Conservation (phyloP, 179 eudicot genomes). For the Carnegiea gigantea region DNA sequence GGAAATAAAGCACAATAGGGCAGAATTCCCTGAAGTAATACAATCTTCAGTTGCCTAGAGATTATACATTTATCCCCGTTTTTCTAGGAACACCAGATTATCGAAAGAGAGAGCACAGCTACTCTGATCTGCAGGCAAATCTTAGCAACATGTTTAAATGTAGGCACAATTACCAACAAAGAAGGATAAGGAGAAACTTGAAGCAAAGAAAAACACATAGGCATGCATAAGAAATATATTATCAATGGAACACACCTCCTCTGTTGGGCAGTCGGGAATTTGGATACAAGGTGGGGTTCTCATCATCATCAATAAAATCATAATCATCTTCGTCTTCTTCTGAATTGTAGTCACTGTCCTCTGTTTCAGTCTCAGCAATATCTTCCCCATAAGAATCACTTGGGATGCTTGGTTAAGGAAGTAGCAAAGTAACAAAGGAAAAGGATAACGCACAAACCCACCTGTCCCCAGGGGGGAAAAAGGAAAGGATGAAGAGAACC, state of each 20-base stretch:
- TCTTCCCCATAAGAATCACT: slow-evolving; percentile 70
- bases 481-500: background rate
- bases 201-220: background rate
- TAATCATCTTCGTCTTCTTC: slow-evolving; percentile 44
- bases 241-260: slow-evolving; percentile 59
- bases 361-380: slow-evolving; percentile 54
- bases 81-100: no score
- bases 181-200: background rate
- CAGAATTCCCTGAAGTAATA: no score
- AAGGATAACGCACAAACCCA: background rate
- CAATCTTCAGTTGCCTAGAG: no score
- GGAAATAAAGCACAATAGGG: no score
- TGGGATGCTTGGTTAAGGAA: slow-evolving; percentile 43
- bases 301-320: slow-evolving; percentile 41
- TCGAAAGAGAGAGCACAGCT: no score
- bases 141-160: no score
- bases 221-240: background rate
- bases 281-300: slow-evolving; percentile 35
- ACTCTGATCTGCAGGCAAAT: no score
- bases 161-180: background rate
- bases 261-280: slow-evolving; percentile 50
- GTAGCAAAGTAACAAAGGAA: slow-evolving; percentile 1
- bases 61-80: no score
- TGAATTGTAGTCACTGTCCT: slow-evolving; percentile 49
- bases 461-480: background rate